These are phyloP conservation scores for Calycina herbarum DNA, from an alignment of 2,329 filamentous ascomycete species.

Conservation along the genomic window DNA sequence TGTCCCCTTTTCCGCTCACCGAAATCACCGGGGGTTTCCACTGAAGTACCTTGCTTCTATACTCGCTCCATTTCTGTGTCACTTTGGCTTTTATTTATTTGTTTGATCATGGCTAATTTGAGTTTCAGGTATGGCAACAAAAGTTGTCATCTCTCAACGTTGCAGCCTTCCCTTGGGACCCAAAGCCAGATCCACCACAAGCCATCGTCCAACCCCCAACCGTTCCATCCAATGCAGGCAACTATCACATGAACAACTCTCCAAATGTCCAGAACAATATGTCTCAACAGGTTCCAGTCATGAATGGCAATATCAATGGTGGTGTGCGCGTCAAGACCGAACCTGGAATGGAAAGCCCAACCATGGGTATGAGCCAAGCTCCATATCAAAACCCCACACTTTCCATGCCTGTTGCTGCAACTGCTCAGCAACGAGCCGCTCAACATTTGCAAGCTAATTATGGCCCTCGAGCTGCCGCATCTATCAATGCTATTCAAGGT, in stretches of 20 bases:
- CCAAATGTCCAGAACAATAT: slow-evolving; percentile 24
- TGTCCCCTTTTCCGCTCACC: slow-evolving; percentile 7
- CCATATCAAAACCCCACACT: slow-evolving; percentile 32
- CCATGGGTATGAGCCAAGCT: slow-evolving; percentile 17
- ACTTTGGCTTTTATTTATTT: not conserved
- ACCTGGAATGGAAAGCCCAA: slow-evolving; percentile 39
- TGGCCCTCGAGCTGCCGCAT: slow-evolving; percentile 63
- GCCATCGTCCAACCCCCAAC: slow-evolving; percentile 39
- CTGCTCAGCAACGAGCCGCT: slow-evolving; percentile 56
- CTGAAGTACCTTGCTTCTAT: slow-evolving; percentile 7
- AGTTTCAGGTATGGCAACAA: slow-evolving; percentile 81
- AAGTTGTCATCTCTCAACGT: slow-evolving; percentile 84
- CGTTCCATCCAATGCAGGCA: slow-evolving; percentile 36
- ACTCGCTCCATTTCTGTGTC: not conserved
- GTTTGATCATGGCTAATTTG: slow-evolving; percentile 26
- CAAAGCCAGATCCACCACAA: slow-evolving; percentile 65
- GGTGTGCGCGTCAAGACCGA: slow-evolving; percentile 45
- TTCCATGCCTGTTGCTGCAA: slow-evolving; percentile 34
- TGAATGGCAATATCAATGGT: slow-evolving; percentile 28
- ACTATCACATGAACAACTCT: slow-evolving; percentile 33
- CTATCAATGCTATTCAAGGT: slow-evolving; percentile 60
- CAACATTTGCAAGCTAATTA: slow-evolving; percentile 60
- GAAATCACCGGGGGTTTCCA: not conserved
- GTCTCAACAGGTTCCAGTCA: slow-evolving; percentile 25
- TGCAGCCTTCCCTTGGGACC: slow-evolving; percentile 94